Percentiles rank a stretch among this genome's conserved stretches.
Conservation (phyloP, 345 rosid species). For the Ceriops tagal region DNA sequence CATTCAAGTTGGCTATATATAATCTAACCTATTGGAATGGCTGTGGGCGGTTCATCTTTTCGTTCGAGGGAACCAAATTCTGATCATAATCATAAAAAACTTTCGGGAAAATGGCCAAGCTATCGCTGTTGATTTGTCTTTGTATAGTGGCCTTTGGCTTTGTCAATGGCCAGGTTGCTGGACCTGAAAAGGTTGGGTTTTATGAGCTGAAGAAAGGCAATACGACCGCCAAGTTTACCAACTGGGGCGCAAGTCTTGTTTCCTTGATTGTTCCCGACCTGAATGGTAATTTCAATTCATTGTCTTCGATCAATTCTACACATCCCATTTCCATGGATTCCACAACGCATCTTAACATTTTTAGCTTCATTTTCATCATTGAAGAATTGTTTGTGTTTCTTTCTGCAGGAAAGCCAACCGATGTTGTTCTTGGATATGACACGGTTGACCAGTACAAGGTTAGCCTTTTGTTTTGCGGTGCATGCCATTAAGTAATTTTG, state of each 20-base stretch:
- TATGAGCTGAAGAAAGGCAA: slow-evolving; percentile 76
- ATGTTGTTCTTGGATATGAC: slow-evolving; percentile 75
- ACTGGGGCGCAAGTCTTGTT: slow-evolving; percentile 73
- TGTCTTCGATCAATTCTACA: background rate
- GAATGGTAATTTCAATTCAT: slow-evolving; percentile 43
- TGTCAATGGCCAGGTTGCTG: background rate
- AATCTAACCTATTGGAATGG: too few relatives aligned
- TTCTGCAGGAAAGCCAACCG: slow-evolving; percentile 55
- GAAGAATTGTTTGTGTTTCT: background rate
- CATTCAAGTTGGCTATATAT: too few relatives aligned
- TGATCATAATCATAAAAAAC: too few relatives aligned
- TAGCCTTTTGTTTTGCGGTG: background rate
- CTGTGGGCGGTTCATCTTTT: too few relatives aligned
- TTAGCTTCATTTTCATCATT: too few relatives aligned
- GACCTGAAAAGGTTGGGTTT: slow-evolving; percentile 23
- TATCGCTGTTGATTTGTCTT: background rate
- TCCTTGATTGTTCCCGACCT: slow-evolving; percentile 68
- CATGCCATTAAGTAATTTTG: too few relatives aligned
- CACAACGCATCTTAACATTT: background rate
- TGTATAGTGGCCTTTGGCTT: background rate
- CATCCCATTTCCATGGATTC: background rate
- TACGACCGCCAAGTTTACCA: slow-evolving; percentile 57
- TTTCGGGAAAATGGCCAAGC: background rate
- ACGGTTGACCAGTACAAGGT: slow-evolving; percentile 58
- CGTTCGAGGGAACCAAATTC: background rate